Evolutionary conservation across 2,329 filamentous ascomycete species (phyloP).

Genomic region (Kalmusia sp.): DNA sequence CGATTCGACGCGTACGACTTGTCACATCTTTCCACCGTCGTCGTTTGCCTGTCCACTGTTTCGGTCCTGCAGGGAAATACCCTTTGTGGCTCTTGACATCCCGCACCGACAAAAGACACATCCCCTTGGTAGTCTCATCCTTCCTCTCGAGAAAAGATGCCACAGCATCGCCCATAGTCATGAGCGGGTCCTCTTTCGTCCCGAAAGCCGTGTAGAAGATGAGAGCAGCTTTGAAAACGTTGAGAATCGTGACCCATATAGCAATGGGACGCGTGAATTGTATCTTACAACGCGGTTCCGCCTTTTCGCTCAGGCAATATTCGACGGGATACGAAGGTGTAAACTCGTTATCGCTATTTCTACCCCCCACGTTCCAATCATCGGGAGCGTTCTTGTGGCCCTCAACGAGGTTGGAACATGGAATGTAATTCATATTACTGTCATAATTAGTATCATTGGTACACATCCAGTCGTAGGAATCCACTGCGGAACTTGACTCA

Average conservation of each 20-base stretch:
- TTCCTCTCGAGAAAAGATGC: constrained; percentile 23
- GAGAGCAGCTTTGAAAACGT: constrained; percentile 25
- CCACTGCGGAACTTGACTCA: background rate
- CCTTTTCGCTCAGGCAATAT: constrained; percentile 20
- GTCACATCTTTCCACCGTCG: constrained; percentile 19
- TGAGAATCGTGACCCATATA: constrained; percentile 18
- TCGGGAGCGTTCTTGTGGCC: constrained; percentile 4
- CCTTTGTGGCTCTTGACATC: constrained; percentile 9
- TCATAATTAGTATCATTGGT: background rate
- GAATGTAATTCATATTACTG: background rate
- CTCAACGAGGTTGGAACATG: background rate
- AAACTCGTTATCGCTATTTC: background rate
- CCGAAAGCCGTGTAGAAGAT: constrained; percentile 24
- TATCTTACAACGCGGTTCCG: constrained; percentile 19
- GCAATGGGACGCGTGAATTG: constrained; percentile 18
- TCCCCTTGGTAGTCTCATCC: constrained; percentile 18
- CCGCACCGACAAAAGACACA: constrained; percentile 19
- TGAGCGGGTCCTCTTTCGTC: constrained; percentile 24
- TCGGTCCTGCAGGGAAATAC: constrained; percentile 10
- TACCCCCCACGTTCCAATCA: constrained; percentile 7
- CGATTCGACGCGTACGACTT: constrained; percentile 16
- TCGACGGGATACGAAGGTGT: constrained; percentile 8
- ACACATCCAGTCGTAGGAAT: constrained; percentile 13
- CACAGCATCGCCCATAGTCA: constrained; percentile 31
- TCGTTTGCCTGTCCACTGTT: constrained; percentile 12